Evolutionary conservation across 2,329 filamentous ascomycete genomes (phyloP), one percentile per base, ranked within the genome.

Genomic region (Curvularia lunata): DNA sequence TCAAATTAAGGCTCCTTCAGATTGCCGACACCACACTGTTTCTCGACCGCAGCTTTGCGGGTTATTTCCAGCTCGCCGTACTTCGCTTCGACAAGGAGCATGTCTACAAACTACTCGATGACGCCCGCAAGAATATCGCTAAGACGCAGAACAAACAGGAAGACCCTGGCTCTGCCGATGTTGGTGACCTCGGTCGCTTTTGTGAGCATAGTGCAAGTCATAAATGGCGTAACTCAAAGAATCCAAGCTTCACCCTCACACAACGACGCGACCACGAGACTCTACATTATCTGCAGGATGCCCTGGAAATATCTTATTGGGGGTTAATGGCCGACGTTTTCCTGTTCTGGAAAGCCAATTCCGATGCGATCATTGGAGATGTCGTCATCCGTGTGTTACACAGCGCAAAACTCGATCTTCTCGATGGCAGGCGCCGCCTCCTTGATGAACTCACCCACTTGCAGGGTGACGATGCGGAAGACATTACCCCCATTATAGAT

Each of bases 261-360:
- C 45, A 34, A 6, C 25, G 28, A 18, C 45, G 45, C 18, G 27
- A 48, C 9, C 16, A 48, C 10, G 45, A 48, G 9, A 48, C 7
- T 13, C n/a, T 48, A n/a, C 45, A 23, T n/a, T 48, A 48, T 16
- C 45, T 48, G 12, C 28, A 48, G 13, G 45, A 48, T 10, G 27
- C 28, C 9, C 13, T 48, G 13, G 45, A 48, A 32, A 6, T 48
- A 2, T 28, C 45, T 34, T 48, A 48, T n/a, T 48, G 45, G 45
- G 28, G 34, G 16, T 32, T 48, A n/a, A 48, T 48, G 45, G 45
- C 10, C 1, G 27, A 48, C n/a, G 19, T 48, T 8, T 48, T 48
- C 4, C 19, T 32, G 8, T 3, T 27, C 3, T 48, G 45, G 45
- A 48, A 32, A 27, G 27, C 27, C 18, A 48, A 48, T 19, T 48